Percentiles rank a stretch among this genome's conserved stretches.
phyloP scores from a whole-genome alignment of 345 rosid species.

The Excoecaria cochinchinensis region DNA sequence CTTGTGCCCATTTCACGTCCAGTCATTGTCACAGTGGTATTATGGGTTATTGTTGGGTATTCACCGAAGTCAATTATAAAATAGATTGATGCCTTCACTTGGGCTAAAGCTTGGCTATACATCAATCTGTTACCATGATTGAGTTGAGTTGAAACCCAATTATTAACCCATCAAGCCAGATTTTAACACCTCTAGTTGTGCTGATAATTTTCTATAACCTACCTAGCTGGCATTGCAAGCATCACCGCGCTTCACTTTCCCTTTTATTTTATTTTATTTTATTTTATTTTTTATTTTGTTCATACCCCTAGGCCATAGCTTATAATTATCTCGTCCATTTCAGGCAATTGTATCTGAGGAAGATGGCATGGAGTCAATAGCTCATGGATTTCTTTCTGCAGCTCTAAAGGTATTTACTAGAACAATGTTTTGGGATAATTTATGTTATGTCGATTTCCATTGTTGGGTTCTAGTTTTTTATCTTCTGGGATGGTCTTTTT shows the following conservation, averaged over 20 bases:
- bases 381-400: constrained; percentile 90
- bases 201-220: background rate
- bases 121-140: no score
- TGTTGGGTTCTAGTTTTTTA: background rate
- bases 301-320: background rate
- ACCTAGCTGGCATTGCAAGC: background rate
- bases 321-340: constrained; percentile 4
- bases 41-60: no score
- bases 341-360: constrained; percentile 91
- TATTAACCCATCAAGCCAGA: no score
- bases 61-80: no score
- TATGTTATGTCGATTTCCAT: background rate
- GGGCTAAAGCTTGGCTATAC: no score
- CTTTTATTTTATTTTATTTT: background rate
- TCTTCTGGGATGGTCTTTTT: background rate
- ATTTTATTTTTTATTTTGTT: background rate
- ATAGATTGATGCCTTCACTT: no score
- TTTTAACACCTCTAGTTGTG: background rate
- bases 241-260: background rate
- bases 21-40: background rate
- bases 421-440: background rate
- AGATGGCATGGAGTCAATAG: constrained; percentile 97
- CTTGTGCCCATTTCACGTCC: background rate
- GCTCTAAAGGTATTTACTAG: constrained; percentile 66
- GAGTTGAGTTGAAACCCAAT: no score